These are phyloP conservation scores for Geotrichum phurueaensis DNA, from an alignment of 1,139 yeast genomes.

Conservation along the genomic window DNA sequence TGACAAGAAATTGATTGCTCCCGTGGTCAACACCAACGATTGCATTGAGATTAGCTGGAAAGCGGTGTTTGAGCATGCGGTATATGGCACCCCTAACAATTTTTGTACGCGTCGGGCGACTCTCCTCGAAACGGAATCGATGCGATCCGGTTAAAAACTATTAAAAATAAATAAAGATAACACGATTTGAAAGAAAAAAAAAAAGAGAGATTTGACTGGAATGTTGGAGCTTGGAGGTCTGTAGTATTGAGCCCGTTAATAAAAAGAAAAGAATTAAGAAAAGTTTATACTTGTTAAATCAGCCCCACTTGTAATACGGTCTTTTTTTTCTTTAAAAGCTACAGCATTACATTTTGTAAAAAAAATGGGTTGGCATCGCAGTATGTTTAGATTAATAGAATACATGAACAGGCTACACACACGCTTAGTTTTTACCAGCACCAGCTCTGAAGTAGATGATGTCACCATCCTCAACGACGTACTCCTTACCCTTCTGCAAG, in stretches of 20 bases:
- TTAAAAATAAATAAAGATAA: neutral
- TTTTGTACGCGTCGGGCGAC: conserved; percentile 22
- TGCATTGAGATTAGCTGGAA: conserved; percentile 28
- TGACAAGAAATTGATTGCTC: conserved; percentile 5
- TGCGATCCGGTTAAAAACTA: neutral
- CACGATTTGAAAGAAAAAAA: too few relatives aligned
- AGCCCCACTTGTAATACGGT: neutral
- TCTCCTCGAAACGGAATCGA: neutral
- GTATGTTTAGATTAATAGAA: neutral
- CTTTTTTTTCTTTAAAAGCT: neutral
- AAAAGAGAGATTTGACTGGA: too few relatives aligned
- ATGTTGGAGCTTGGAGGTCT: too few relatives aligned
- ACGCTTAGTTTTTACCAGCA: conserved; percentile 70
- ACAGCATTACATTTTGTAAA: neutral
- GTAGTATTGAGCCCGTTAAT: too few relatives aligned
- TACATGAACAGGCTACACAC: conserved; percentile 5
- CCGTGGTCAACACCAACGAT: conserved; percentile 12
- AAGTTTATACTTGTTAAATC: neutral
- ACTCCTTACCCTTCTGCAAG: conserved; percentile 92
- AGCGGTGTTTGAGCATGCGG: conserved; percentile 25
- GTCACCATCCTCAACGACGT: conserved; percentile 88
- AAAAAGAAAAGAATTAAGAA: too few relatives aligned
- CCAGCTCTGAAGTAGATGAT: conserved; percentile 92
- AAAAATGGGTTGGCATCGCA: neutral
- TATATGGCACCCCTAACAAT: conserved; percentile 24